phyloP scores from a whole-genome alignment of 495 filamentous ascomycete species.

The Penicillium mononematosum region DNA sequence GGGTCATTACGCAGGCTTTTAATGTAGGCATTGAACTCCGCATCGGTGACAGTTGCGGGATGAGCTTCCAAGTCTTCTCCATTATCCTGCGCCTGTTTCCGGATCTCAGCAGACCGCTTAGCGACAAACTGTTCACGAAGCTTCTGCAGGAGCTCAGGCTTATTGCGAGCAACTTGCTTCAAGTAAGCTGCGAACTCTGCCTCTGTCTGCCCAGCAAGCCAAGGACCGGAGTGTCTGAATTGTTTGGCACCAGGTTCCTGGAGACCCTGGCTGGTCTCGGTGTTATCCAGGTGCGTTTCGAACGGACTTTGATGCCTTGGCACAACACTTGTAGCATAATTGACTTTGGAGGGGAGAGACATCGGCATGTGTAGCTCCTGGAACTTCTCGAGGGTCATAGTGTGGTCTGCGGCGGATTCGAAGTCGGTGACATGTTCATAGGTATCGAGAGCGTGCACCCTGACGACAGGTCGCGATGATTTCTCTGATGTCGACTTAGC shows the following conservation, averaged over 20 bases:
- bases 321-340: constrained; percentile 29
- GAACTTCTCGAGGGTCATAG: constrained; percentile 79
- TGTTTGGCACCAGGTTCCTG: constrained; percentile 34
- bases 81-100: constrained; percentile 46
- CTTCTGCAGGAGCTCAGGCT: constrained; percentile 60
- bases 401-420: constrained; percentile 77
- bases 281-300: constrained; percentile 49
- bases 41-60: constrained; percentile 53
- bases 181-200: constrained; percentile 70
- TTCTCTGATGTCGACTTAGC: constrained; percentile 65
- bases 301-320: constrained; percentile 51
- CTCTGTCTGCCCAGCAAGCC: constrained; percentile 71
- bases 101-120: constrained; percentile 44
- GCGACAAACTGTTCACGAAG: constrained; percentile 47
- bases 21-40: constrained; percentile 59
- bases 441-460: constrained; percentile 74
- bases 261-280: constrained; percentile 36
- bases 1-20: constrained; percentile 57
- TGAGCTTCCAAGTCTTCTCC: constrained; percentile 40
- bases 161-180: constrained; percentile 58
- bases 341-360: constrained; percentile 43
- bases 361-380: constrained; percentile 75
- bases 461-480: constrained; percentile 66
- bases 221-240: constrained; percentile 64
- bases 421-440: constrained; percentile 92